Evolutionary conservation across 768 basidiomycete genomes (phyloP), one percentile per base, ranked within the genome.

Genomic region (Pleurotus giganteus): DNA sequence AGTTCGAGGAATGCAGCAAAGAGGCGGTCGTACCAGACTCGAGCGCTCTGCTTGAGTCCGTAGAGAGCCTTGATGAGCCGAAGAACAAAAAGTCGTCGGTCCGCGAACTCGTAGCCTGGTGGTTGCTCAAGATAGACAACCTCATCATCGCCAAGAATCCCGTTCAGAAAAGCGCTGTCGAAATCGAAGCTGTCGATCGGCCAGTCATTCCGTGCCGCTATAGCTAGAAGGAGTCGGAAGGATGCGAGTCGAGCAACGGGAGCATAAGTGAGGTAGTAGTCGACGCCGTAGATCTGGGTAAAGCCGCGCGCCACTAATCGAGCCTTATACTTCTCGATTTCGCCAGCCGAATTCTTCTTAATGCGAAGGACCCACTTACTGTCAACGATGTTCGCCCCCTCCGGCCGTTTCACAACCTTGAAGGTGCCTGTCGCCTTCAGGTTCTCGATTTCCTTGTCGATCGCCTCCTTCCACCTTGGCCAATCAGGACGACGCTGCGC

Each of bases 71-170:
- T 68, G 9, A 24, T 23, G 5, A 71, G 63, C 1, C 50, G 55
- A 27, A 61, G 65, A 2, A 68, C 66, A 8, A 54, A 36, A 11
- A 31, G 15, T 0, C 49, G 12, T 15, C 45, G 34, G 27, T 34
- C 43, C 0, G 50, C 57, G n/a, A 41, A 24, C 13, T 52, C 39
- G 27, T 66, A 71, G 0, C 73, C 70, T 0, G 66, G 68, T 1
- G 75, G 74, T 45, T 72, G 68, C 9, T 66, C 31, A 74, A 82
- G 78, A 64, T 73, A 81, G 37, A 82, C 74, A 0, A 56, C 28
- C 34, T 72, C 66, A 28, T 61, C 52, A 28, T 53, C 11, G 27
- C 65, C 65, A 21, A 79, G 68, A 19, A 70, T 61, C 21, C 65
- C 58, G 62, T 69, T 74, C 0, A 81, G 67, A 58, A 70, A 80